Conservation (phyloP, 257 asterid genomes). For the Vinca minor region DNA sequence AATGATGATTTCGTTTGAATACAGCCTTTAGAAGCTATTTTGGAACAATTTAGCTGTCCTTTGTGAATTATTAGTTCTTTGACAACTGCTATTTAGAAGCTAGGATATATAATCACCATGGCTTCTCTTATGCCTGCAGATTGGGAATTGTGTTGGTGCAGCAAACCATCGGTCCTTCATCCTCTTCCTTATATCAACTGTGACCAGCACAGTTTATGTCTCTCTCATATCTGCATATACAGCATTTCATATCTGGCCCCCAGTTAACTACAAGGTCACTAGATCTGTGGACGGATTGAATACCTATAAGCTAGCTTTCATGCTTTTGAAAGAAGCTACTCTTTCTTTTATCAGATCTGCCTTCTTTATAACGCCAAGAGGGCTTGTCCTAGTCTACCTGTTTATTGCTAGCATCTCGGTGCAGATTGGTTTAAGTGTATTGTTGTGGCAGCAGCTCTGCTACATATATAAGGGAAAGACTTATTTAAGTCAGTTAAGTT, state of each 20-base stretch:
- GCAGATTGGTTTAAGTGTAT: slow-evolving; percentile 61
- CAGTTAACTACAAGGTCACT: slow-evolving; percentile 23
- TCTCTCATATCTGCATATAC: slow-evolving; percentile 50
- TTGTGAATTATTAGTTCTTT: not conserved
- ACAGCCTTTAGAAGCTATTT: not conserved
- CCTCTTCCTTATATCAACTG: slow-evolving; percentile 70
- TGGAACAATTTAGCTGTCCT: not conserved
- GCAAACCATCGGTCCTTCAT: slow-evolving; percentile 70
- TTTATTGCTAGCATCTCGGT: slow-evolving; percentile 68
- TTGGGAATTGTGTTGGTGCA: slow-evolving; percentile 91
- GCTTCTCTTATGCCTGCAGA: slow-evolving; percentile 41
- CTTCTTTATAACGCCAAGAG: slow-evolving; percentile 59
- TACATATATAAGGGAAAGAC: slow-evolving; percentile 80
- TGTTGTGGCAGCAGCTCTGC: slow-evolving; percentile 85
- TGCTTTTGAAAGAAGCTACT: slow-evolving; percentile 34
- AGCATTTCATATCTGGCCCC: slow-evolving; percentile 47
- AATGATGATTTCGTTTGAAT: not conserved
- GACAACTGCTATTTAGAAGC: not conserved
- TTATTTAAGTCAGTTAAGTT: slow-evolving; percentile 61
- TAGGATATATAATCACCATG: slow-evolving; percentile 7
- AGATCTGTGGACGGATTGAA: slow-evolving; percentile 19
- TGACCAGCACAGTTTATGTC: slow-evolving; percentile 46
- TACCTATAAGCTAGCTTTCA: slow-evolving; percentile 24
- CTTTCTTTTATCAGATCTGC: slow-evolving; percentile 52
- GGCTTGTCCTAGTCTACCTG: slow-evolving; percentile 64